A percentile compares a stretch with the other conserved stretches of the same genome.
Evolutionary conservation across 768 basidiomycete genomes (phyloP).

Genomic region (Termitomyces sp.): DNA sequence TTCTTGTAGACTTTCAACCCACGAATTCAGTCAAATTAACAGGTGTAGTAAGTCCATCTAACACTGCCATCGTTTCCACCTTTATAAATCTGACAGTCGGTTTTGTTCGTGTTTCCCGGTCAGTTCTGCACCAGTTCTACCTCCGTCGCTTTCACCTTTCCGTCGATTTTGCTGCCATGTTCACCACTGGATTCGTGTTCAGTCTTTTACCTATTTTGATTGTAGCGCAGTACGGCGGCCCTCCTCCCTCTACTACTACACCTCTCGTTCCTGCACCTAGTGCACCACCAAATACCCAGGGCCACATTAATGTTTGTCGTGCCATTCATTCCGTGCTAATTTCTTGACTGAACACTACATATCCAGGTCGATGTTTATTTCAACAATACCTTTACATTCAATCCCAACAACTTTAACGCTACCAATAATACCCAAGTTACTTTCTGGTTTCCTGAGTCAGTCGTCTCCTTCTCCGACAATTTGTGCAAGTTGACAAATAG

Average conservation of each 20-base stretch:
- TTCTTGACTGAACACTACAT: neutral
- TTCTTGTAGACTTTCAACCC: neutral
- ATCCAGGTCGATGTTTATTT: conserved; percentile 39
- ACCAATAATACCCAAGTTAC: conserved; percentile 44
- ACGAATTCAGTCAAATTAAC: neutral
- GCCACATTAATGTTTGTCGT: conserved; percentile 29
- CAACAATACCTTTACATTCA: conserved; percentile 32
- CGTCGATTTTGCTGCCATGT: conserved; percentile 14
- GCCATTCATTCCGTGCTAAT: neutral
- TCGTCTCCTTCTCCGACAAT: conserved; percentile 1
- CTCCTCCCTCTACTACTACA: conserved; percentile 17
- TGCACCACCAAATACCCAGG: conserved; percentile 30
- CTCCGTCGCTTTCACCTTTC: neutral
- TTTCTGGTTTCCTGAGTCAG: conserved; percentile 47
- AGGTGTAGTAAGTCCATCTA: neutral
- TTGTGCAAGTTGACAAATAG: neutral
- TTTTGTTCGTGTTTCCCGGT: neutral
- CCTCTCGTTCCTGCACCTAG: conserved; percentile 27
- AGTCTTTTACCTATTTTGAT: conserved; percentile 27
- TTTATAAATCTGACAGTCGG: neutral
- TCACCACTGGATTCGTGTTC: conserved; percentile 19
- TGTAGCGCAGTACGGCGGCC: conserved; percentile 30
- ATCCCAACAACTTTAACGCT: conserved; percentile 41
- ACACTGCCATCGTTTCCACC: neutral
- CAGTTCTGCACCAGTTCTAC: neutral